Base-by-base conservation (phyloP, 108 stramenopile genomes). In the Nannochloropsis oceanica region DNA sequence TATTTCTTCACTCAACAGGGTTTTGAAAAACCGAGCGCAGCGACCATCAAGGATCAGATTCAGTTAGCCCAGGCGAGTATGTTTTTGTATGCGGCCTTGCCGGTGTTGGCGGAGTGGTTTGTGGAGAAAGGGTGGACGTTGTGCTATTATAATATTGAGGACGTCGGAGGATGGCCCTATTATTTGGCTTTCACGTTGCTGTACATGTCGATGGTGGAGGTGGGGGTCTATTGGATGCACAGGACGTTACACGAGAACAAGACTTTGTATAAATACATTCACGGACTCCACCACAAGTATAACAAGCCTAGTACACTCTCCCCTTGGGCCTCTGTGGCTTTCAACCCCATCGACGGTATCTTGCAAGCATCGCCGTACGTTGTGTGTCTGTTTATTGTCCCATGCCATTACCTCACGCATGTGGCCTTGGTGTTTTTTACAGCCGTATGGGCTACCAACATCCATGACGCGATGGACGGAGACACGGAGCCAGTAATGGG, bases 401-500 rank as follows among this genome's bases (percentile, higher is more conserved):
- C 95, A 13, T 94, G 93, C 86, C 95, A 95, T 88, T 95, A 95
- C 92, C 80, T 93, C 80, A 94, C 94, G 25, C 95, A 95, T 87
- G 88, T 94, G 83, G 83, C 84, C 44, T 81, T 95, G 87, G 84
- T 95, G 14, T 94, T 94, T 89, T 95, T 94, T 86, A 94, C 95
- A 14, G 95, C 93, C 14, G 86, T 95, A 81, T 95, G 95, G 95
- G 94, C 95, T 22, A 95, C 95, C 18, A 95, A 94, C 91, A 95
- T 95, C 90, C 95, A 95, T 88, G 95, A 95, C 90, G 89, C 94
- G 14, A 93, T 95, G 93, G 93, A 94, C 82, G 94, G 90, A 73
- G 92, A 95, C 86, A 81, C 93, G 43, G 94, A 94, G 87, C 94
- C 94, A n/a, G 94, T 95, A 84, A 95, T 95, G 94, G 93, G 94